Percentiles rank a stretch among this genome's conserved stretches.
Evolutionary conservation across 176 grass and related monocot species (phyloP).

Genomic region (Ampelocalamus luodianensis): DNA sequence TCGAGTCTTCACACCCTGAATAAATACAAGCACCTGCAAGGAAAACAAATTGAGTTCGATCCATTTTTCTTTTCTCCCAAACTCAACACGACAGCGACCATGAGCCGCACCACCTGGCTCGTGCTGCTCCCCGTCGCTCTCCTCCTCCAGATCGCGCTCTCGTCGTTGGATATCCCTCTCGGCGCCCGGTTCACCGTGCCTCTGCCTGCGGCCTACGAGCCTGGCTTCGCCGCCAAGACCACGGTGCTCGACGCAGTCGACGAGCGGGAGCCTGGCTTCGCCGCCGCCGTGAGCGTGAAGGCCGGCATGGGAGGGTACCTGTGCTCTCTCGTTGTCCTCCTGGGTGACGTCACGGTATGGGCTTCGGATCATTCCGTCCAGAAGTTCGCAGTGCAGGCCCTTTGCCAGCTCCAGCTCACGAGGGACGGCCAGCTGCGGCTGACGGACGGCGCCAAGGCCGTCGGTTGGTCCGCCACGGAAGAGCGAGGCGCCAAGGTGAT

Average conservation of each 20-base stretch:
- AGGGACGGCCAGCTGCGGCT: conserved; percentile 43
- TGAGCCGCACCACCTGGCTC: neutral
- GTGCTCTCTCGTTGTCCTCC: conserved; percentile 47
- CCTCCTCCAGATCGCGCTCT: conserved; percentile 1
- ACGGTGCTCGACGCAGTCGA: conserved; percentile 29
- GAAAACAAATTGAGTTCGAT: neutral
- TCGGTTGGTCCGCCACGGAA: conserved; percentile 39
- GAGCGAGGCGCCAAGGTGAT: conserved; percentile 45
- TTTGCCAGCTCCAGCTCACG: conserved; percentile 52
- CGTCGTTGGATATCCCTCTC: conserved; percentile 38
- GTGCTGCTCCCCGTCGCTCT: conserved; percentile 12
- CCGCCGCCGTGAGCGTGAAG: conserved; percentile 39
- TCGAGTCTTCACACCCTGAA: neutral
- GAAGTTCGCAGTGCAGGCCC: neutral
- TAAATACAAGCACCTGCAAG: conserved; percentile 12
- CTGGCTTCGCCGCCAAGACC: neutral
- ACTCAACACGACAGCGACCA: neutral
- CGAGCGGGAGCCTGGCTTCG: conserved; percentile 21
- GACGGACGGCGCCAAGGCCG: conserved; percentile 39
- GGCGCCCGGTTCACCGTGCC: conserved; percentile 39
- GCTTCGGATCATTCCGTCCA: conserved; percentile 41
- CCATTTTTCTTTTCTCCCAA: neutral
- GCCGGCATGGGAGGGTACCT: conserved; percentile 16
- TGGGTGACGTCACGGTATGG: conserved; percentile 57
- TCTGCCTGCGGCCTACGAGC: conserved; percentile 15